phyloP scores from a whole-genome alignment of 805 yeast genomes.

The Suhomyces canberraensis region DNA sequence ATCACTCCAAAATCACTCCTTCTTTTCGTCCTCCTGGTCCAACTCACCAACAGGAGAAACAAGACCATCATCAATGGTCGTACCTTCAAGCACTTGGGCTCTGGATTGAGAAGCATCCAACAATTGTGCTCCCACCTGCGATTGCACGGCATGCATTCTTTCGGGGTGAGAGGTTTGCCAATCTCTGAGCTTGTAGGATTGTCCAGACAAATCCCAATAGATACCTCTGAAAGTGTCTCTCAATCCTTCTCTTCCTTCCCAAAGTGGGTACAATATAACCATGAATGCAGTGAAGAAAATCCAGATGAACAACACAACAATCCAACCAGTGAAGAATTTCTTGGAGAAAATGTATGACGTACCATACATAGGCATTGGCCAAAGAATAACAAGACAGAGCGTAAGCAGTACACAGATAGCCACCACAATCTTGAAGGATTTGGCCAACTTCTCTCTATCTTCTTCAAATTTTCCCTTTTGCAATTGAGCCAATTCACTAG shows the following conservation, averaged over 20 bases:
- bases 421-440: slow-evolving; percentile 61
- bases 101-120: slow-evolving; percentile 14
- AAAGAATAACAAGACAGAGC: slow-evolving; percentile 61
- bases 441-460: slow-evolving; percentile 51
- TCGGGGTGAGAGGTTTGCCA: slow-evolving; percentile 81
- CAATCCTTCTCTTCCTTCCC: slow-evolving; percentile 70
- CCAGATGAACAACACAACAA: slow-evolving; percentile 80
- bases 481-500: slow-evolving; percentile 32
- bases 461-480: slow-evolving; percentile 30
- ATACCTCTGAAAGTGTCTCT: slow-evolving; percentile 68
- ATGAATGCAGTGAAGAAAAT: slow-evolving; percentile 61
- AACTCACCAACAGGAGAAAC: slow-evolving; percentile 3
- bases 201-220: slow-evolving; percentile 84
- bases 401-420: slow-evolving; percentile 59
- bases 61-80: slow-evolving; percentile 16
- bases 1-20: no score
- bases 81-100: slow-evolving; percentile 24
- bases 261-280: slow-evolving; percentile 67
- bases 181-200: slow-evolving; percentile 61
- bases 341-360: slow-evolving; percentile 70
- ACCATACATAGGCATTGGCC: slow-evolving; percentile 98
- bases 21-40: slow-evolving; percentile 15
- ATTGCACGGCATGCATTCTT: slow-evolving; percentile 66
- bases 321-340: slow-evolving; percentile 85
- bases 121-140: slow-evolving; percentile 49